Conservation (phyloP, 768 basidiomycete species). For the Coprinellus aureogranulatus region DNA sequence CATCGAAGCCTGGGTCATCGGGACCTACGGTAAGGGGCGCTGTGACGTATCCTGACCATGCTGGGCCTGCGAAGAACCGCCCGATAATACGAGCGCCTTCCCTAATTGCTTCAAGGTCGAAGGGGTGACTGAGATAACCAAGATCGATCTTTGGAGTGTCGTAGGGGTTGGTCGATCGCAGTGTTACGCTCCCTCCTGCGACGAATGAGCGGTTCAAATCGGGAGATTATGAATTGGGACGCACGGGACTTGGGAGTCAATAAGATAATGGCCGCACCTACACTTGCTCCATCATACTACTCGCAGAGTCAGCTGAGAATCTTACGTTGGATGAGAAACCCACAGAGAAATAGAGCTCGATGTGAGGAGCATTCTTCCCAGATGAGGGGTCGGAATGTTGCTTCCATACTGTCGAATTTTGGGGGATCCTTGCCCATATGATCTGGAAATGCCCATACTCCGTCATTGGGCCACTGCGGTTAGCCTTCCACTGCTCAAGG, state of each 20-base stretch:
- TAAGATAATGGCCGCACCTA: not conserved
- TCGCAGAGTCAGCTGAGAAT: not conserved
- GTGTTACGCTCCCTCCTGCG: constrained; percentile 7
- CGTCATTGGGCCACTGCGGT: constrained; percentile 14
- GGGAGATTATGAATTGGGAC: not conserved
- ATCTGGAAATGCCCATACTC: constrained; percentile 13
- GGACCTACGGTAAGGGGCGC: constrained; percentile 9
- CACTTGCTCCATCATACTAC: constrained; percentile 4
- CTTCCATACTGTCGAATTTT: constrained; percentile 1
- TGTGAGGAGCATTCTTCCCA: constrained; percentile 20
- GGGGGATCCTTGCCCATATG: constrained; percentile 19
- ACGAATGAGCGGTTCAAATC: not conserved
- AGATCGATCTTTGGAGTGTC: constrained; percentile 10
- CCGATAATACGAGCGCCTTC: constrained; percentile 13
- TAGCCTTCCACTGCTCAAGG: constrained; percentile 13
- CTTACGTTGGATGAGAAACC: not conserved
- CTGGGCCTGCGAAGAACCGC: constrained; percentile 9
- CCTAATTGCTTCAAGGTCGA: constrained; percentile 9
- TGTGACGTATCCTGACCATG: constrained; percentile 12
- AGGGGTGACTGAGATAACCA: constrained; percentile 4
- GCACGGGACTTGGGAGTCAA: constrained; percentile 13
- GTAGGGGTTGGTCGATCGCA: constrained; percentile 13
- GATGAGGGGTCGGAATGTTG: constrained; percentile 19
- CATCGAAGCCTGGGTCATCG: constrained; percentile 12
- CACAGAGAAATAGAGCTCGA: constrained; percentile 13